Conservation (phyloP, 2,329 filamentous ascomycete genomes). For the Trichothecium roseum region DNA sequence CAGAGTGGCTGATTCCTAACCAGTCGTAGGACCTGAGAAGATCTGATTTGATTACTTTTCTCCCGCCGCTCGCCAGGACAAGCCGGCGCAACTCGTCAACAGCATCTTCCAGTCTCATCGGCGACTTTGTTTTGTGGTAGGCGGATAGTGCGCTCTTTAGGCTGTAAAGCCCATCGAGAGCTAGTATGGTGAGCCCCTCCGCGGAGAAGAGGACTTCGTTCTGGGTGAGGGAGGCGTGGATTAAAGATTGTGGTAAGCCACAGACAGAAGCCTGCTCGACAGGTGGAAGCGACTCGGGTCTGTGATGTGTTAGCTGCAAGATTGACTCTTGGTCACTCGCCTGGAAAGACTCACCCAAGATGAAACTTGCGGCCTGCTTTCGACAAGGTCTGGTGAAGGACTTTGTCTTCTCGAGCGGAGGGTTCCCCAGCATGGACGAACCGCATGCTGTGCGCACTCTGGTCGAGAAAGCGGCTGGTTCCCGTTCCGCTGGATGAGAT, state of each 20-base stretch:
- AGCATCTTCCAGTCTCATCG: conserved; percentile 43
- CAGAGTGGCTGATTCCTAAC: conserved; percentile 38
- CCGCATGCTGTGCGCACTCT: conserved; percentile 35
- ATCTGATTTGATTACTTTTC: conserved; percentile 37
- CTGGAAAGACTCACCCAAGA: not conserved
- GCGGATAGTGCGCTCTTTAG: conserved; percentile 51
- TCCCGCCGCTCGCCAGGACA: conserved; percentile 41
- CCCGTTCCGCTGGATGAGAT: conserved; percentile 26
- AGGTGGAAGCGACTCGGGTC: conserved; percentile 31
- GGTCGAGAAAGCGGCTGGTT: conserved; percentile 17
- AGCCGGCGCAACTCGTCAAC: conserved; percentile 53
- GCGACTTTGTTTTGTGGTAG: conserved; percentile 37
- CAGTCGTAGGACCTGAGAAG: conserved; percentile 47
- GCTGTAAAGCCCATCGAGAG: conserved; percentile 53
- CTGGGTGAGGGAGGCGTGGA: conserved; percentile 46
- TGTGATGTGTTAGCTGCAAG: conserved; percentile 9
- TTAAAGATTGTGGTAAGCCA: conserved; percentile 38
- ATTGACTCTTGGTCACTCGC: not conserved
- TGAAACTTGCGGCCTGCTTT: conserved; percentile 39
- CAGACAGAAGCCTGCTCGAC: conserved; percentile 31
- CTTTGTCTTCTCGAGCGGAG: conserved; percentile 33
- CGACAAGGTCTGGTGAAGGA: conserved; percentile 34
- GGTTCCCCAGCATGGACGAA: conserved; percentile 38
- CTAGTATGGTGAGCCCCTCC: conserved; percentile 47
- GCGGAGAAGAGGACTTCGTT: conserved; percentile 52